phyloP scores from a whole-genome alignment of 495 filamentous ascomycete species.

The Chaetomium tenue region DNA sequence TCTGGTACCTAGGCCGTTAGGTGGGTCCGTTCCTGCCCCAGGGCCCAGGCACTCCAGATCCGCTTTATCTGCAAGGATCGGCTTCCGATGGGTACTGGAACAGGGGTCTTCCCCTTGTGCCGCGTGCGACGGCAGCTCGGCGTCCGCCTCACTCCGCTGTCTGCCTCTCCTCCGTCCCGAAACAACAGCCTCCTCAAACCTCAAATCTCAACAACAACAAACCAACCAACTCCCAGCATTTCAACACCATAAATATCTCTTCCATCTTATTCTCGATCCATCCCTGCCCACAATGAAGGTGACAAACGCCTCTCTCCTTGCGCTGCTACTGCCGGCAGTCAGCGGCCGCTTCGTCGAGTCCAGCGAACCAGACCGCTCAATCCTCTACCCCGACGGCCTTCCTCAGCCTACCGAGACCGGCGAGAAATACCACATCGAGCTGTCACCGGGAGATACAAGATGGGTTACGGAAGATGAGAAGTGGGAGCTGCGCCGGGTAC shows the following conservation, averaged over 20 bases:
- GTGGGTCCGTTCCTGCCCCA: too few species aligned
- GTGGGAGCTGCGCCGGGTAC: constrained; percentile 81
- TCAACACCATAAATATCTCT: neutral
- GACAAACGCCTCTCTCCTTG: constrained; percentile 48
- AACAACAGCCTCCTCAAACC: neutral
- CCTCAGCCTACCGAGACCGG: constrained; percentile 34
- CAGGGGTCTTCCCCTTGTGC: too few species aligned
- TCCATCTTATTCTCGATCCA: neutral
- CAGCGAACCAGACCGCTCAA: constrained; percentile 44
- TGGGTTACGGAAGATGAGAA: constrained; percentile 96
- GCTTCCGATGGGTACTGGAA: too few species aligned
- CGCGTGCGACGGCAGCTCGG: too few species aligned
- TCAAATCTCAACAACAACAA: neutral
- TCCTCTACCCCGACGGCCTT: constrained; percentile 37
- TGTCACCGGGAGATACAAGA: constrained; percentile 75
- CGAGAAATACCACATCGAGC: constrained; percentile 75
- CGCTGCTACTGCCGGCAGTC: constrained; percentile 49
- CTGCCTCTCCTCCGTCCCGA: neutral
- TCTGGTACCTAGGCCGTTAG: too few species aligned
- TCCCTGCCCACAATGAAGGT: constrained; percentile 33
- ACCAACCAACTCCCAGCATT: neutral
- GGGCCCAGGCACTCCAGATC: too few species aligned
- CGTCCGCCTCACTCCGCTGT: neutral
- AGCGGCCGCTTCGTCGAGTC: constrained; percentile 53
- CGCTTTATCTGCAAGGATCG: too few species aligned